Evolutionary conservation across 2,329 filamentous ascomycete genomes (phyloP), one percentile per base, ranked within the genome.

Genomic region (Emergomyces africanus): DNA sequence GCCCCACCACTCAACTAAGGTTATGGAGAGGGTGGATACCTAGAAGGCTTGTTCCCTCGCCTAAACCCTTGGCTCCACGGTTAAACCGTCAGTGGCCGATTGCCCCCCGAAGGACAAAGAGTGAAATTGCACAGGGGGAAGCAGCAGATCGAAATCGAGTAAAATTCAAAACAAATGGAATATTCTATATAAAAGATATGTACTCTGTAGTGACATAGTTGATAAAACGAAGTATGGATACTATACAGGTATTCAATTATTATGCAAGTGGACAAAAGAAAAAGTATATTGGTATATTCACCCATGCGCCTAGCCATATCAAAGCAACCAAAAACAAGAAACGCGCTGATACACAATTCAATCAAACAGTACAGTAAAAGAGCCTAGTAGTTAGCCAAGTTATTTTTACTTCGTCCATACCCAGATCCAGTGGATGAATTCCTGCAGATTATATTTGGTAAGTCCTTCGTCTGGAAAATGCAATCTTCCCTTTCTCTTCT

Each of bases 401-500:
- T 6, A 5, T 20, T 35, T 67, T 35, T 67, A 75, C 56, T 72
- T 74, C 61, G 69, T 65, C 72, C 72, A 75, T 30, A 70, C 70
- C 72, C 70, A 73, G 44, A 75, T 42, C 72, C 72, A 75, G 12
- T 63, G 56, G 5, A 69, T 37, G 54, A 75, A 69, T 1, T 64
- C 65, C 15, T 49, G 37, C 39, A 62, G 42, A 59, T 74, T 74
- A 10, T 69, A 66, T 57, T 63, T 68, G 18, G 70, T 72, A 30
- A 50, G 25, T 1, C 68, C 69, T 39, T 68, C 64, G 23, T 73
- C 72, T 8, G 69, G 68, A 46, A 74, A 69, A 59, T 73, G 69
- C 41, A 75, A 63, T 59, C 71, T 66, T 18, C 72, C 72, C 56
- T 72, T 74, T 46, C 72, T 61, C 37, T 57, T 64, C 30, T 63